These are phyloP conservation scores for Hypoxylon sp. DNA, from an alignment of 2,329 filamentous ascomycete species.

Conservation along the genomic window DNA sequence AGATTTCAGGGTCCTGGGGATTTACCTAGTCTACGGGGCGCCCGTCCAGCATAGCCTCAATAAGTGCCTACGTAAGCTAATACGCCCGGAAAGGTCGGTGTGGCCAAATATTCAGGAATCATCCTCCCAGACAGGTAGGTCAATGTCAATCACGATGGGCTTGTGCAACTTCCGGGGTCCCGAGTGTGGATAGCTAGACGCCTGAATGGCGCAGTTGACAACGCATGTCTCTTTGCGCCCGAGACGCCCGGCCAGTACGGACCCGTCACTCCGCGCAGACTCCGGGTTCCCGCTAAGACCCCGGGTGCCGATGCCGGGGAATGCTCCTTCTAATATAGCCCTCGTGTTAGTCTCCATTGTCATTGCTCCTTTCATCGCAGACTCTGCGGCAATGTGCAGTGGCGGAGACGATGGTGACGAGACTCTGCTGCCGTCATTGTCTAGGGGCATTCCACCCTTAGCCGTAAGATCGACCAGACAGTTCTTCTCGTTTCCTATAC, in stretches of 20 bases:
- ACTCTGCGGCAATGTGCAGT: not conserved
- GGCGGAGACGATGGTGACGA: not conserved
- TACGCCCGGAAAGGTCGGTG: conserved; percentile 29
- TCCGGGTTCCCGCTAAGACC: conserved; percentile 61
- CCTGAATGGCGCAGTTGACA: conserved; percentile 84
- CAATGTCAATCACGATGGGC: conserved; percentile 86
- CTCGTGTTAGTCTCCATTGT: not conserved
- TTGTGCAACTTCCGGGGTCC: conserved; percentile 79
- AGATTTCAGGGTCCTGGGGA: conserved; percentile 2
- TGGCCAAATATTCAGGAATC: conserved; percentile 30
- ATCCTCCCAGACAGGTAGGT: conserved; percentile 72
- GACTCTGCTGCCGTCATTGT: conserved; percentile 62
- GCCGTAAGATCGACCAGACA: conserved; percentile 74
- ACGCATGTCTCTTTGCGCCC: conserved; percentile 79
- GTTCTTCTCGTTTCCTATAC: conserved; percentile 68
- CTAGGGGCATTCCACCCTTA: conserved; percentile 59
- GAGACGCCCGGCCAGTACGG: conserved; percentile 59
- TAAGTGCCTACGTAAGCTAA: conserved; percentile 13
- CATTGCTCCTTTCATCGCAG: not conserved
- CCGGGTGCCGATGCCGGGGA: conserved; percentile 52
- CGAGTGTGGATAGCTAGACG: conserved; percentile 74
- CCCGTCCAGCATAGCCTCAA: conserved; percentile 34
- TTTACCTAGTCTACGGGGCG: conserved; percentile 7
- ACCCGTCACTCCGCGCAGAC: conserved; percentile 60
- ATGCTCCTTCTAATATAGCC: conserved; percentile 28